These are phyloP conservation scores for Brassica balearica DNA, from an alignment of 441 rosid genomes.

Conservation along the genomic window DNA sequence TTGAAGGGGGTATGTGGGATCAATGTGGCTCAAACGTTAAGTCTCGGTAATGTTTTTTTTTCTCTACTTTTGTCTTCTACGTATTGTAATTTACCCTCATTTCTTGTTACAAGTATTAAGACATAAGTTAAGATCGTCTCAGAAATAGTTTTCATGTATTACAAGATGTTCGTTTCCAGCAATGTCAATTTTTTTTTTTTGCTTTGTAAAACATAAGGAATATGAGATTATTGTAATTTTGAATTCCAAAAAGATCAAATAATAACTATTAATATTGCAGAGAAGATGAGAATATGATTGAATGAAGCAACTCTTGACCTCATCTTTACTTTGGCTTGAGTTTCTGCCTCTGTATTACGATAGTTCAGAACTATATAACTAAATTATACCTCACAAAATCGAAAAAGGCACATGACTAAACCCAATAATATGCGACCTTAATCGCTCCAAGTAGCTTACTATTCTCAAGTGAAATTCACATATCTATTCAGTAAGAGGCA, in stretches of 20 bases:
- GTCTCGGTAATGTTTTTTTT: background rate
- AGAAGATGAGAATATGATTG: background rate
- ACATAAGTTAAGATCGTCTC: conserved; percentile 13
- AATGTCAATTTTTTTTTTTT: background rate
- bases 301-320: conserved; percentile 4
- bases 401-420: no score
- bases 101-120: conserved; percentile 33
- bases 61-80: background rate
- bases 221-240: background rate
- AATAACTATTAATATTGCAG: background rate
- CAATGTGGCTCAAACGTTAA: conserved; percentile 17
- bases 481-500: no score
- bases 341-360: no score
- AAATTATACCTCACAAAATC: no score
- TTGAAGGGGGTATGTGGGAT: background rate
- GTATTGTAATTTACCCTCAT: conserved; percentile 36
- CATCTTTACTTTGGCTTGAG: background rate
- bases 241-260: background rate
- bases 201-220: background rate
- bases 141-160: conserved; percentile 27
- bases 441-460: no score
- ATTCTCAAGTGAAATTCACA: no score
- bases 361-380: no score
- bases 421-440: no score
- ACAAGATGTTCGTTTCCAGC: background rate